A percentile compares a stretch with the other conserved stretches of the same genome.
These are phyloP conservation scores for Phytophthora cryptogea DNA, from an alignment of 352 stramenopile genomes.

Conservation along the genomic window DNA sequence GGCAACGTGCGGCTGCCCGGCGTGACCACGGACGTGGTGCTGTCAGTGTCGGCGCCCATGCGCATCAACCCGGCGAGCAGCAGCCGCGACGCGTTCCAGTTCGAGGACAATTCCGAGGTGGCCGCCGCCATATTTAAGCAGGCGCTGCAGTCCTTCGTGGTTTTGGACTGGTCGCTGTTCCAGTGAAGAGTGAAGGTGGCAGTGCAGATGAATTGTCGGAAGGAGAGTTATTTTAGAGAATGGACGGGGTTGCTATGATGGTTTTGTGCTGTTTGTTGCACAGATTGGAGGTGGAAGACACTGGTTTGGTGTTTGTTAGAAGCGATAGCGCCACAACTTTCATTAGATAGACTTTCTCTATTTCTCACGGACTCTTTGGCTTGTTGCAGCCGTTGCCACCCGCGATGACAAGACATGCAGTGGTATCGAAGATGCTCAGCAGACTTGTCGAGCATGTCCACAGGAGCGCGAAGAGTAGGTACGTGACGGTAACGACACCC, in stretches of 20 bases:
- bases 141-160: constrained; percentile 61
- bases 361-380: constrained; percentile 18
- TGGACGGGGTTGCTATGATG: not conserved
- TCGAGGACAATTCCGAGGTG: constrained; percentile 70
- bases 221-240: not conserved
- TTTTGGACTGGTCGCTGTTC: constrained; percentile 78
- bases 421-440: constrained; percentile 59
- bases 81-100: constrained; percentile 62
- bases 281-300: not conserved
- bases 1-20: constrained; percentile 70
- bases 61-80: constrained; percentile 76
- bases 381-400: constrained; percentile 42
- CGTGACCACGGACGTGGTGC: constrained; percentile 81
- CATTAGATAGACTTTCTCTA: constrained; percentile 24
- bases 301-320: not conserved
- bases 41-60: constrained; percentile 82
- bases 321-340: constrained; percentile 2
- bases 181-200: constrained; percentile 15
- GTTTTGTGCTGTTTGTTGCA: not conserved
- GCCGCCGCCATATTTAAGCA: constrained; percentile 78
- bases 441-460: constrained; percentile 60
- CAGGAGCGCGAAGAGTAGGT: constrained; percentile 46
- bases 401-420: constrained; percentile 52
- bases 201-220: not conserved
- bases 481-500: constrained; percentile 45